Conservation (phyloP, 495 filamentous ascomycete species). For the Trichoderma reesei region DNA sequence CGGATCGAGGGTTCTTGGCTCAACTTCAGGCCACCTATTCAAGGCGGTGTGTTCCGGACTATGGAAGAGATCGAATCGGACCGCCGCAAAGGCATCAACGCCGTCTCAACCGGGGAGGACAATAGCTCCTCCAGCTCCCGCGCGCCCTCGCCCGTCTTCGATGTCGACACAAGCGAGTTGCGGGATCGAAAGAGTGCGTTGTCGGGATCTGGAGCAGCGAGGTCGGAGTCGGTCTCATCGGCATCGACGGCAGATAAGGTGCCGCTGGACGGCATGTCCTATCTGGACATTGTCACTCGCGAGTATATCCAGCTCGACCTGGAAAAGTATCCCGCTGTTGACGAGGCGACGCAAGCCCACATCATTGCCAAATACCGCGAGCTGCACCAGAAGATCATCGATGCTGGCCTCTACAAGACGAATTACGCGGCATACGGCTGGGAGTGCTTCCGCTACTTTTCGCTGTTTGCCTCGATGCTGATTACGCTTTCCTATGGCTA, state of each 20-base stretch:
- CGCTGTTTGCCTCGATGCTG: slow-evolving; percentile 55
- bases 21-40: slow-evolving; percentile 87
- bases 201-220: slow-evolving; percentile 11
- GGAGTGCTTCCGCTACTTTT: slow-evolving; percentile 64
- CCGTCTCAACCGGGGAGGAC: slow-evolving; percentile 19
- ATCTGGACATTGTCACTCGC: slow-evolving; percentile 64
- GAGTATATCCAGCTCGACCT: slow-evolving; percentile 68
- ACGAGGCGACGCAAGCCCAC: slow-evolving; percentile 60
- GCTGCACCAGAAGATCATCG: slow-evolving; percentile 58
- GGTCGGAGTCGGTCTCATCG: slow-evolving; percentile 31
- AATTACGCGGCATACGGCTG: slow-evolving; percentile 73
- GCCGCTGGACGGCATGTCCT: slow-evolving; percentile 42
- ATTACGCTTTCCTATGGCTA: slow-evolving; percentile 59
- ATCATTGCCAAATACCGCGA: slow-evolving; percentile 75
- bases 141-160: slow-evolving; percentile 58
- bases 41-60: slow-evolving; percentile 74
- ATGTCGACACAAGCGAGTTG: slow-evolving; percentile 27
- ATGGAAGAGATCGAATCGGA: slow-evolving; percentile 27
- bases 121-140: slow-evolving; percentile 30
- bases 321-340: slow-evolving; percentile 72
- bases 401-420: slow-evolving; percentile 74
- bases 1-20: slow-evolving; percentile 71
- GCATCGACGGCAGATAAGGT: slow-evolving; percentile 35
- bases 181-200: not conserved
- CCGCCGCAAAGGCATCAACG: slow-evolving; percentile 15